A percentile compares a stretch with the other conserved stretches of the same genome.
Evolutionary conservation across 73 alveolate genomes (phyloP).

Genomic region (Paramecium biaurelia): DNA sequence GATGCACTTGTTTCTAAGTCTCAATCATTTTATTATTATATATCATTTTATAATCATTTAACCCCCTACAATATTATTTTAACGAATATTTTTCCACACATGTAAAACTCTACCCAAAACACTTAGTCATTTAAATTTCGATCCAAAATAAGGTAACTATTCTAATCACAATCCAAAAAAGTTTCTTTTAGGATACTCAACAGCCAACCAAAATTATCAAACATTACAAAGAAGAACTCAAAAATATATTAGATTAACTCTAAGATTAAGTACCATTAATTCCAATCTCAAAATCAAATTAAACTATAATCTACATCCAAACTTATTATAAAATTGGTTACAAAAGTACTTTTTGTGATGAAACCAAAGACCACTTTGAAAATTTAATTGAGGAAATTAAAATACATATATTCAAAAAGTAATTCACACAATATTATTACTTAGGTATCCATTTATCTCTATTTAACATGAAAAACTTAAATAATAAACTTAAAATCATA

Average conservation of each 20-base stretch:
- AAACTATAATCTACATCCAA: background rate
- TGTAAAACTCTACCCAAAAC: background rate
- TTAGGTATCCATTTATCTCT: background rate
- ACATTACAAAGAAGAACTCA: background rate
- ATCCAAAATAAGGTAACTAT: background rate
- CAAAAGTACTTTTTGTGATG: background rate
- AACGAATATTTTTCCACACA: background rate
- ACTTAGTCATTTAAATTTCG: background rate
- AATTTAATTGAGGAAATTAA: background rate
- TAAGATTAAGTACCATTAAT: background rate
- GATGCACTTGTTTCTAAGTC: background rate
- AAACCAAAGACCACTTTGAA: background rate
- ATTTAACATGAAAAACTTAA: background rate
- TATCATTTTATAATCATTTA: background rate
- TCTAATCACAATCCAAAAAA: background rate
- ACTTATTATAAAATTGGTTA: background rate
- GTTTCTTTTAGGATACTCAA: background rate
- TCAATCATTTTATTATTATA: slow-evolving; percentile 21
- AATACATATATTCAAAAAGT: background rate
- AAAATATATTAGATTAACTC: background rate
- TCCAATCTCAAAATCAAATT: background rate
- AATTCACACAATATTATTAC: background rate
- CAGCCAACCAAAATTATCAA: background rate
- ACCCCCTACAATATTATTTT: slow-evolving; percentile 9
- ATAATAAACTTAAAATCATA: background rate